These are phyloP conservation scores for Termitomyces sp. DNA, from an alignment of 768 basidiomycete species.

Conservation along the genomic window DNA sequence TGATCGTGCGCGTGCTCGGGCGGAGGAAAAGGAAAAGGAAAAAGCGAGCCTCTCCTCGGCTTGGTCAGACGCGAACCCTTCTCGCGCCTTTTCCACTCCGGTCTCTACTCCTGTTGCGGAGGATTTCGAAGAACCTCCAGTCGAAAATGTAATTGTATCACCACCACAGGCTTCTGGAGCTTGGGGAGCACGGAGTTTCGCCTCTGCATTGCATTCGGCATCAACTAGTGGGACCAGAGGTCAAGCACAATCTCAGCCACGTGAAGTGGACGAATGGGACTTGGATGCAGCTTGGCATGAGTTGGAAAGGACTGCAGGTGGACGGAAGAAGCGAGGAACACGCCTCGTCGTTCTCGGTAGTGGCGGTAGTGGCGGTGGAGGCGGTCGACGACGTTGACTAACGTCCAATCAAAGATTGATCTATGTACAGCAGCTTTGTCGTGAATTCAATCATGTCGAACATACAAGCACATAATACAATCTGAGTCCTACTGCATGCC, in stretches of 20 bases:
- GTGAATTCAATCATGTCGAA: slow-evolving; percentile 5
- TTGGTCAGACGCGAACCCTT: slow-evolving; percentile 10
- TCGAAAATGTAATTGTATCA: slow-evolving; percentile 11
- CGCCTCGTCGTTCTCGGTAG: slow-evolving; percentile 71
- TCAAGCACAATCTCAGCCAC: slow-evolving; percentile 23
- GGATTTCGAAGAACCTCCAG: slow-evolving; percentile 21
- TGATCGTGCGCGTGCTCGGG: slow-evolving; percentile 72
- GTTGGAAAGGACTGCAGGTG: slow-evolving; percentile 54
- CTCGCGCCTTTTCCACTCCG: slow-evolving; percentile 16
- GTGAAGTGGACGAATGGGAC: slow-evolving; percentile 64
- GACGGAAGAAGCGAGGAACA: slow-evolving; percentile 55
- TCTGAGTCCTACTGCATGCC: slow-evolving; percentile 10
- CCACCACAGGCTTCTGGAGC: slow-evolving; percentile 39
- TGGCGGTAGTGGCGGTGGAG: slow-evolving; percentile 57
- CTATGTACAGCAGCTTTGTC: slow-evolving; percentile 11
- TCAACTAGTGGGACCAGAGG: slow-evolving; percentile 20
- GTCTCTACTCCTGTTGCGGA: slow-evolving; percentile 17
- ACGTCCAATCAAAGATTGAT: slow-evolving; percentile 3
- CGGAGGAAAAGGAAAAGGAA: slow-evolving; percentile 74
- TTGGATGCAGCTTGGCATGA: slow-evolving; percentile 80
- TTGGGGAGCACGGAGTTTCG: slow-evolving; percentile 81
- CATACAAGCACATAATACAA: slow-evolving; percentile 14
- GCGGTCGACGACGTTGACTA: slow-evolving; percentile 39
- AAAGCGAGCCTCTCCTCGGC: slow-evolving; percentile 27
- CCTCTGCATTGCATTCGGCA: slow-evolving; percentile 64